Evolutionary conservation across 1,284 basidiomycete genomes (phyloP).

Genomic region (Irpex sp.): DNA sequence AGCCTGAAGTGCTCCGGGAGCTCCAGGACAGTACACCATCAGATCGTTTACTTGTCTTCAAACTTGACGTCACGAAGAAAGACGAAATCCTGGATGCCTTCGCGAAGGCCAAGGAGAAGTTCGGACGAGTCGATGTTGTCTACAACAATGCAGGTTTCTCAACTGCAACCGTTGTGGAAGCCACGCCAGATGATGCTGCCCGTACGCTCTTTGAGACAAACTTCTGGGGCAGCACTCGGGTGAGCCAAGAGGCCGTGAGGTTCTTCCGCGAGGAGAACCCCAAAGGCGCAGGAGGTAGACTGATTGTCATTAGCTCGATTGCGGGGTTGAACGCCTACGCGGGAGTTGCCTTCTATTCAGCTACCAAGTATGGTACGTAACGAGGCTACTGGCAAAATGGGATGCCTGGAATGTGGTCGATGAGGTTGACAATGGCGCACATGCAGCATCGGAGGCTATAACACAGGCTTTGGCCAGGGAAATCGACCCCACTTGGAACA

Average conservation of each 20-base stretch:
- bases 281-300: not conserved
- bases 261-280: conserved; percentile 37
- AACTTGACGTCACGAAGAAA: conserved; percentile 35
- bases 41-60: conserved; percentile 31
- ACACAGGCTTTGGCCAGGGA: not conserved
- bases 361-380: conserved; percentile 25
- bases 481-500: conserved; percentile 5
- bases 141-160: conserved; percentile 38
- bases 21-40: conserved; percentile 18
- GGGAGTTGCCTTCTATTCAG: conserved; percentile 27
- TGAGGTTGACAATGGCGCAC: not conserved
- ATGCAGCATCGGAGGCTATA: not conserved
- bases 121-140: conserved; percentile 40
- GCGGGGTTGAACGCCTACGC: conserved; percentile 22
- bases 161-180: conserved; percentile 32
- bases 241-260: conserved; percentile 30
- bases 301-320: not conserved
- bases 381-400: not conserved
- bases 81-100: conserved; percentile 32
- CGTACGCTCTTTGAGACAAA: conserved; percentile 31
- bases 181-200: conserved; percentile 26
- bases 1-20: conserved; percentile 19
- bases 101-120: conserved; percentile 25
- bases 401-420: not conserved
- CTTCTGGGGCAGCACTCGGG: conserved; percentile 35